phyloP scores from a whole-genome alignment of 371 early-diverging fungal species.

The Mucor irregularis region DNA sequence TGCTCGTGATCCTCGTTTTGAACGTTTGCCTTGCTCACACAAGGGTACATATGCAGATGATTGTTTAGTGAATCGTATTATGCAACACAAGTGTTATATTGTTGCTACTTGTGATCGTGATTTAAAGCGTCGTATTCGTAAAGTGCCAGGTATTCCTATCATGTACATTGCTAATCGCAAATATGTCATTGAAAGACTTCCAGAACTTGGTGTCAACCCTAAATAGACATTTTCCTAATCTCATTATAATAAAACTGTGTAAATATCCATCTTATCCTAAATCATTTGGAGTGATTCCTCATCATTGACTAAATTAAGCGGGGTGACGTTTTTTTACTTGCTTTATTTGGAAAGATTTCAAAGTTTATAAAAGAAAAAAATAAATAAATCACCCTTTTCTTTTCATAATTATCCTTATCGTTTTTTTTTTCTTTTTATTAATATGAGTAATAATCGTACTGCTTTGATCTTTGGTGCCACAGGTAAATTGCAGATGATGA shows the following conservation, averaged over 20 bases:
- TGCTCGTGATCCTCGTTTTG: conserved; percentile 95
- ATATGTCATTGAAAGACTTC: conserved; percentile 95
- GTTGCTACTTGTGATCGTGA: conserved; percentile 99
- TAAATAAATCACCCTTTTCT: background rate
- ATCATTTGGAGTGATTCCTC: background rate
- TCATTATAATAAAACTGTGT: conserved; percentile 16
- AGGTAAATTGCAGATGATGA: conserved; percentile 12
- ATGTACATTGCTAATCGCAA: conserved; percentile 95
- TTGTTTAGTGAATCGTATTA: conserved; percentile 96
- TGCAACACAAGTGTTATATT: conserved; percentile 97
- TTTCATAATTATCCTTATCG: background rate
- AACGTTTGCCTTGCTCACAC: conserved; percentile 96
- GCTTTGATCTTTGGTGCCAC: conserved; percentile 29
- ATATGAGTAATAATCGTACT: conserved; percentile 5
- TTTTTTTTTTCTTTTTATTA: background rate
- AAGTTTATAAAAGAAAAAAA: background rate
- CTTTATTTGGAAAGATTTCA: background rate
- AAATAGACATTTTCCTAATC: conserved; percentile 9
- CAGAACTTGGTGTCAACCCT: conserved; percentile 68
- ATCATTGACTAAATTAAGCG: background rate
- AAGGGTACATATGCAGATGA: conserved; percentile 99
- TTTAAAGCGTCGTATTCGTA: conserved; percentile 97
- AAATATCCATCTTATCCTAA: conserved; percentile 2
- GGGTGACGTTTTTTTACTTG: background rate
- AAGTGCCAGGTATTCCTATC: conserved; percentile 99